phyloP scores from a whole-genome alignment of 495 filamentous ascomycete species.

The Copromyces sp. region DNA sequence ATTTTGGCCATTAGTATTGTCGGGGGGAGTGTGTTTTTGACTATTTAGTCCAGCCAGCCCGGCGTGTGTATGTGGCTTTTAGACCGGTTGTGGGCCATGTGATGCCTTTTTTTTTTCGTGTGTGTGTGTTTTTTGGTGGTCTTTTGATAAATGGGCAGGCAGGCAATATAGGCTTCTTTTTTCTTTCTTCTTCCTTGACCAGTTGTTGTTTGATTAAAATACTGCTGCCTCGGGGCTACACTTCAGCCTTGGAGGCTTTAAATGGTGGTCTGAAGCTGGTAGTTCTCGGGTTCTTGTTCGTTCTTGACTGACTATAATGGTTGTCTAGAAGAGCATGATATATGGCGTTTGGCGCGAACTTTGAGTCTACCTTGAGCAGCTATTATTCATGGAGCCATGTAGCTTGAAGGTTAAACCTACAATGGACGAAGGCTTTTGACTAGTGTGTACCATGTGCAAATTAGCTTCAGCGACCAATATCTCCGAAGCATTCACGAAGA shows the following conservation, averaged over 20 bases:
- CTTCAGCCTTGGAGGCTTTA: neutral
- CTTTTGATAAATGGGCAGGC: neutral
- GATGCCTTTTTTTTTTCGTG: neutral
- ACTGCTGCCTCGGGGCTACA: neutral
- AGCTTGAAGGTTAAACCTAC: neutral
- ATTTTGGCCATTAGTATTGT: slow-evolving; percentile 45
- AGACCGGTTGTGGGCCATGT: neutral
- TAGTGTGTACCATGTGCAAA: too few relatives aligned
- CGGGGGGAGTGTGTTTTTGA: slow-evolving; percentile 35
- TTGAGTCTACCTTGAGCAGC: slow-evolving; percentile 4
- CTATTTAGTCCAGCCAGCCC: slow-evolving; percentile 12
- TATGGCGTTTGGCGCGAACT: neutral
- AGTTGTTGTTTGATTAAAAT: neutral
- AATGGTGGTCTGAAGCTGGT: neutral
- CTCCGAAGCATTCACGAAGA: neutral
- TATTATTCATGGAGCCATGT: slow-evolving; percentile 14
- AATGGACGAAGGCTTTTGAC: too few relatives aligned
- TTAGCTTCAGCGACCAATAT: too few relatives aligned
- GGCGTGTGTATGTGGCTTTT: neutral
- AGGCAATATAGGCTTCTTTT: neutral
- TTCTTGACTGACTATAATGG: neutral
- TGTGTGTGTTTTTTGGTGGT: neutral
- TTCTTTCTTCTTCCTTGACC: neutral
- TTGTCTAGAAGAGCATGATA: neutral
- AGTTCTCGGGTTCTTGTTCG: neutral